Conservation (phyloP, 345 rosid genomes). For the Eucalyptus decipiens region DNA sequence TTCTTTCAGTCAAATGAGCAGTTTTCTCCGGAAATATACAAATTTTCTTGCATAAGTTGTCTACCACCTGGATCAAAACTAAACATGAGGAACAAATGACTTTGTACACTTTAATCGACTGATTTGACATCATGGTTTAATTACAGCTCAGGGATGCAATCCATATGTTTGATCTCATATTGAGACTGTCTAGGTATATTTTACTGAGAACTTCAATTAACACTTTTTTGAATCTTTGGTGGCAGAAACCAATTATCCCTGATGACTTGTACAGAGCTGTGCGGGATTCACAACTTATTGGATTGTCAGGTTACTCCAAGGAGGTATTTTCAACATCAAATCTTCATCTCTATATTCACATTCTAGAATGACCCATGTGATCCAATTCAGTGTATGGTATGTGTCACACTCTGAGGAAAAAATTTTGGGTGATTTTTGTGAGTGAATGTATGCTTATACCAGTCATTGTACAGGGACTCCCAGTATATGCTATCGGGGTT, state of each 20-base stretch:
- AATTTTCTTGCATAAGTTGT: not conserved
- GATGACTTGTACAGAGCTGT: conserved; percentile 55
- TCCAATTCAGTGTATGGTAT: not conserved
- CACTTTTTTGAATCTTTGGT: not conserved
- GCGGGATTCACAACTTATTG: conserved; percentile 86
- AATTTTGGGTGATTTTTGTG: not conserved
- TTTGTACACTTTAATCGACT: not conserved
- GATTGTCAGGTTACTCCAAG: conserved; percentile 90
- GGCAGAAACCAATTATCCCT: conserved; percentile 86
- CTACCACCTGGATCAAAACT: not conserved
- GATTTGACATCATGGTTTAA: not conserved
- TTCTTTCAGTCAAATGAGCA: not conserved
- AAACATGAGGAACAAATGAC: not conserved
- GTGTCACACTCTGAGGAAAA: not conserved
- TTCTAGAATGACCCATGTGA: not conserved
- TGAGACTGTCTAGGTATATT: not conserved
- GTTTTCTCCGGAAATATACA: not conserved
- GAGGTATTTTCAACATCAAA: conserved; percentile 39
- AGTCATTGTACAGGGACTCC: conserved; percentile 56
- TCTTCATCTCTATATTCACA: not conserved
- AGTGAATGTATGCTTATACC: not conserved
- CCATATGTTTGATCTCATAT: not conserved
- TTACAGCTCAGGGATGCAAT: not conserved
- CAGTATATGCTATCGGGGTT: conserved; percentile 70
- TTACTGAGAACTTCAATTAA: not conserved